Evolutionary conservation across 345 rosid species (phyloP), one percentile per base, ranked within the genome.

Genomic region (Populus simonii): DNA sequence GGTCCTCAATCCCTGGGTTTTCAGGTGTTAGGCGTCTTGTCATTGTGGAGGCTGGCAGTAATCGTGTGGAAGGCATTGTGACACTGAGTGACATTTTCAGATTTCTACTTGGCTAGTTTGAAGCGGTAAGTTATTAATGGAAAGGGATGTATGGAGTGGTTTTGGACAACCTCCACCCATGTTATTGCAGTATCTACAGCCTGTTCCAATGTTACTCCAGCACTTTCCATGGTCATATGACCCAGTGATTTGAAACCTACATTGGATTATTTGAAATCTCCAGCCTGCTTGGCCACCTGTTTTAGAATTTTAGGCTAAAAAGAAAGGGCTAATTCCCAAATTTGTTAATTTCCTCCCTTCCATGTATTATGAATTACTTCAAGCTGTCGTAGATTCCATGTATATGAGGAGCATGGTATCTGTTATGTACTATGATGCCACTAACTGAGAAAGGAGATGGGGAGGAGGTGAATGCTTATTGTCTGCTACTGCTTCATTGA

Each of bases 261-360:
- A 74, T 74, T 79, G 68, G 72, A 65, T 65, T 27, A 71, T 66
- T 85, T 78, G 47, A 55, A 55, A 55, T 55, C 51, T 20, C 61
- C 11, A 20, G 75, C 83, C 87, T 76, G 61, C 72, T 84, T 77
- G 71, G 8, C 73, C 1, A 85, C 86, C 86, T 66, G 68, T 68
- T 78, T 85, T 77, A 78, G 84, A 74, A 76, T 80, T 84, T 83
- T 66, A 76, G 90, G 85, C 81, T 55, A 18, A 73, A 65, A 80
- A 79, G 76, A 73, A 71, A 80, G 80, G 76, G 76, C 77, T 39
- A 27, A 62, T 70, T 79, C 55, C 68, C 35, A 72, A 75, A 82
- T 83, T 80, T 78, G 85, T 80, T 75, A 61, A 33, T 77, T 67
- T 77, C 78, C 67, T 79, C 75, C 72, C 67, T 1, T 75, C 31